phyloP scores from a whole-genome alignment of 2,329 filamentous ascomycete genomes.

The Neonectria sp. region DNA sequence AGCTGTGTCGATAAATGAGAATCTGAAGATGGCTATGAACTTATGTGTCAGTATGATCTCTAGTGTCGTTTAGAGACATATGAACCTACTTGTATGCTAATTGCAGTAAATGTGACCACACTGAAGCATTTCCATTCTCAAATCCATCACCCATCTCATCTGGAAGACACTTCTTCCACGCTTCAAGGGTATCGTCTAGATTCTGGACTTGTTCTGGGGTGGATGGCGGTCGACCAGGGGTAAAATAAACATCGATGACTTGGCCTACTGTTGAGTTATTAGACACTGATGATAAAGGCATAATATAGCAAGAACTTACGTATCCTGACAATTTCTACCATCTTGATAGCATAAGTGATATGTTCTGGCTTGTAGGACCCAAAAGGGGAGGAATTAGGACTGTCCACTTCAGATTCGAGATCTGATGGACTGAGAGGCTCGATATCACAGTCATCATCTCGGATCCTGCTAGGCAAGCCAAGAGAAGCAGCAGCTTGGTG shows the following conservation, averaged over 20 bases:
- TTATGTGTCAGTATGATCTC: neutral
- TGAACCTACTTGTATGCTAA: constrained; percentile 54
- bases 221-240: constrained; percentile 50
- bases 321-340: constrained; percentile 55
- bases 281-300: too few species aligned
- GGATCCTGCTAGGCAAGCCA: constrained; percentile 54
- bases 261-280: constrained; percentile 47
- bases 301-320: constrained; percentile 41
- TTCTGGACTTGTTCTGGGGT: constrained; percentile 47
- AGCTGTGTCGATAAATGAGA: constrained; percentile 54
- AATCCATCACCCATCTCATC: constrained; percentile 48
- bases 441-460: constrained; percentile 58
- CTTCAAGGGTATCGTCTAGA: constrained; percentile 51
- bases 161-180: constrained; percentile 53
- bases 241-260: constrained; percentile 55
- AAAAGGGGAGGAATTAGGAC: constrained; percentile 42
- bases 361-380: constrained; percentile 52
- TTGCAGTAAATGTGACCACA: constrained; percentile 55
- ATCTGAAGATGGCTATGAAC: constrained; percentile 52
- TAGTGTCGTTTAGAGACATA: accelerated
- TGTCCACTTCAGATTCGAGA: constrained; percentile 49
- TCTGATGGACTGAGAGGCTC: constrained; percentile 52
- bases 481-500: constrained; percentile 55
- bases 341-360: constrained; percentile 54
- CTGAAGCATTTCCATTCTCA: constrained; percentile 52